Conservation (phyloP, 495 filamentous ascomycete species). For the Podospora sp. region DNA sequence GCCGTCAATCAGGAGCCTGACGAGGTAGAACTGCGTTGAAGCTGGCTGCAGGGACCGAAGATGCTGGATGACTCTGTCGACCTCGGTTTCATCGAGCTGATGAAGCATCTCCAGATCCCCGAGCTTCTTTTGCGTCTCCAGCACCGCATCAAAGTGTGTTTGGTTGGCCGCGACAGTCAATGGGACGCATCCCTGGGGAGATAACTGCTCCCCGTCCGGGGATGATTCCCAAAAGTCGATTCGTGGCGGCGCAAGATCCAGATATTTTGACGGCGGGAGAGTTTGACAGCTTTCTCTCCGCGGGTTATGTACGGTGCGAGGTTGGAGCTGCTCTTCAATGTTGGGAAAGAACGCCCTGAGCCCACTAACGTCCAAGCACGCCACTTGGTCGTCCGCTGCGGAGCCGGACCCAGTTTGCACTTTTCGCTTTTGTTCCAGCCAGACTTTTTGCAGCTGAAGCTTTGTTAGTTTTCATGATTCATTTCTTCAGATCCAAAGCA, state of each 20-base stretch:
- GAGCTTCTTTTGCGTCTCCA: slow-evolving; percentile 29
- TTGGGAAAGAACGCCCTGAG: slow-evolving; percentile 20
- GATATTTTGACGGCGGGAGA: slow-evolving; percentile 13
- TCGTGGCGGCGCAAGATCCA: slow-evolving; percentile 18
- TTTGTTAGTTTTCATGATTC: background rate
- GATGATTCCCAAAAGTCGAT: slow-evolving; percentile 30
- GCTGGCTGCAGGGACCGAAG: slow-evolving; percentile 20
- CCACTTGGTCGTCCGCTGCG: slow-evolving; percentile 8
- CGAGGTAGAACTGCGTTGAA: slow-evolving; percentile 14
- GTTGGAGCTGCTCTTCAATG: slow-evolving; percentile 11
- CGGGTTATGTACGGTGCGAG: background rate
- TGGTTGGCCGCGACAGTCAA: slow-evolving; percentile 18
- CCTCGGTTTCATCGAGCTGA: slow-evolving; percentile 21
- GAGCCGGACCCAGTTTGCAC: slow-evolving; percentile 7
- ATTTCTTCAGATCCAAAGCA: background rate
- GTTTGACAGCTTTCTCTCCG: background rate
- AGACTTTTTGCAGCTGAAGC: slow-evolving; percentile 28
- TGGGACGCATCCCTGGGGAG: slow-evolving; percentile 28
- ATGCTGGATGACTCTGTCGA: slow-evolving; percentile 27
- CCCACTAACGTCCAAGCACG: slow-evolving; percentile 21
- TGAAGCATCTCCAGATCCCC: slow-evolving; percentile 30
- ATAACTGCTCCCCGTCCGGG: slow-evolving; percentile 18
- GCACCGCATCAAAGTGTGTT: slow-evolving; percentile 23
- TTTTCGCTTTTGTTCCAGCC: slow-evolving; percentile 24
- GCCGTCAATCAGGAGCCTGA: slow-evolving; percentile 25